Evolutionary conservation across 805 yeast genomes (phyloP), one percentile per base, ranked within the genome.

Genomic region (Diddensiella caesifluorescens): DNA sequence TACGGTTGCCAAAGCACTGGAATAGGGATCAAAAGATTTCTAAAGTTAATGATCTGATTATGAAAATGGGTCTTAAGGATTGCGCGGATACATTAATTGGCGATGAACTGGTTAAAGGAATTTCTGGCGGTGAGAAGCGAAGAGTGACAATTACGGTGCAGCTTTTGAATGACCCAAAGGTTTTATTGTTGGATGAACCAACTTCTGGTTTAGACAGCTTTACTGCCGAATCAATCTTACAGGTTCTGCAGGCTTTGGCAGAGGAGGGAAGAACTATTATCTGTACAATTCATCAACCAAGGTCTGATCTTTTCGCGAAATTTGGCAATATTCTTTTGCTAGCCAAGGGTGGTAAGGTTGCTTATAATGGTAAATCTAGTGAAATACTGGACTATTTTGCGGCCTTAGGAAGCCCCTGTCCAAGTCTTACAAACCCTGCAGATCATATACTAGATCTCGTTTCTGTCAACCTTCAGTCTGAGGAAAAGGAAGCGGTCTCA

Each of bases 121-220:
- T 81, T 7, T 76, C 83, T 40, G 87, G 87, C 18, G 88, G 86
- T 42, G 95, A 87, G 57, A 84, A 83, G 57, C 71, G 95, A 53
- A 69, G 95, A 50, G 81, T 87, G 0, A 80, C 90, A 0, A 84
- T 87, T 59, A 90, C 89, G 2, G 73, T 84, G 33, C 95, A 86
- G 57, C 64, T 87, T 25, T 63, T 87, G 31, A 77, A 80, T 45
- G 77, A 77, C 43, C 90, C 94, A 0, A 77, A 78, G 43, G 69
- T 87, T 28, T 57, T 87, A 26, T 70, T 87, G 38, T 61, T 87
- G 20, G 95, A 87, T 61, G 95, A 87, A 55, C 95, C 95, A 2
- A 87, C 95, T 0, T 83, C 94, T 3, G 95, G 95, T 0, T 68
- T 87, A 20, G 95, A 87, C 55, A 76, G 89, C 7, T 76, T 83